A percentile compares a stretch with the other conserved stretches of the same genome.
Evolutionary conservation across 768 basidiomycete species (phyloP).

Genomic region (Ramaria rubella): DNA sequence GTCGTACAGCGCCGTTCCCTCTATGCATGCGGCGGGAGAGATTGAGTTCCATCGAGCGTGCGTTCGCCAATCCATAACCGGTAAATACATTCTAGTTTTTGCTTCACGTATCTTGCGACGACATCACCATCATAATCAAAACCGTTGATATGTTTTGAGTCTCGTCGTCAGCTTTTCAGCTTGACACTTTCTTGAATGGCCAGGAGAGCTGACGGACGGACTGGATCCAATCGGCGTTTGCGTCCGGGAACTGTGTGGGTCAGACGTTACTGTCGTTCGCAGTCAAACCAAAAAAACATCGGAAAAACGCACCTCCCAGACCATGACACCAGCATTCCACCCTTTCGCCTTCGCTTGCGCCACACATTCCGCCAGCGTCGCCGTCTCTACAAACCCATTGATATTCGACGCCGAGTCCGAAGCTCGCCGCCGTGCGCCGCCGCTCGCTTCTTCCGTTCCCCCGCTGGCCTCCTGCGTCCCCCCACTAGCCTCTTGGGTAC

Average conservation of each 20-base stretch:
- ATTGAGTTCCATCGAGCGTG: too few species aligned
- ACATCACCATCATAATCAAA: too few species aligned
- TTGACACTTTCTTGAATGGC: conserved; percentile 23
- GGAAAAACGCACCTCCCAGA: conserved; percentile 13
- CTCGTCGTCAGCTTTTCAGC: too few species aligned
- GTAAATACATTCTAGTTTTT: too few species aligned
- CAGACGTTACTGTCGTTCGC: background rate
- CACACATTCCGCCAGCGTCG: conserved; percentile 23
- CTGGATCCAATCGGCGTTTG: conserved; percentile 34
- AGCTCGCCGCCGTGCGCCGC: background rate
- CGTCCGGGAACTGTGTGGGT: conserved; percentile 36
- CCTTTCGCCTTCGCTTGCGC: conserved; percentile 23
- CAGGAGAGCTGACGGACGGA: conserved; percentile 31
- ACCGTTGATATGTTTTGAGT: too few species aligned
- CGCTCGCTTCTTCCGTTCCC: background rate
- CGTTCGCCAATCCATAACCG: too few species aligned
- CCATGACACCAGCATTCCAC: conserved; percentile 34
- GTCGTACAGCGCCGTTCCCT: too few species aligned
- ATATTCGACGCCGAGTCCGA: background rate
- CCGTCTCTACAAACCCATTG: conserved; percentile 28
- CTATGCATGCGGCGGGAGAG: too few species aligned
- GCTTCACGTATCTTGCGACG: too few species aligned
- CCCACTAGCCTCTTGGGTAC: background rate
- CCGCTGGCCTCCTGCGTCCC: background rate
- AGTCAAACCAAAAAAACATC: background rate